Conservation (phyloP, 192 early-diverging fungal species). For the Kappamyces sp. region DNA sequence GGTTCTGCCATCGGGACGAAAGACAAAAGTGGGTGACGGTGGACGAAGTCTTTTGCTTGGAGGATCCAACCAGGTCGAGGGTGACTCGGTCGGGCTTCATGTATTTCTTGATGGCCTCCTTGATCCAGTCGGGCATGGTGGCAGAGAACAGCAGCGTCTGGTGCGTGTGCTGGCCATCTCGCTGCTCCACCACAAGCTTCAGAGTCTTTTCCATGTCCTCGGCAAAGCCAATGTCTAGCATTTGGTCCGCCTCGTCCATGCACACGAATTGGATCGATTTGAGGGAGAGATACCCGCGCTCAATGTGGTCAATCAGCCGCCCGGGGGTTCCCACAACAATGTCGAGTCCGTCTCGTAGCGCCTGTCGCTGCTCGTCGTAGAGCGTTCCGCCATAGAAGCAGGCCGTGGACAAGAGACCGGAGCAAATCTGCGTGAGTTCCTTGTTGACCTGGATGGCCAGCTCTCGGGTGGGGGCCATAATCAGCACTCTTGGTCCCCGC, state of each 20-base stretch:
- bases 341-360: slow-evolving; percentile 59
- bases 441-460: slow-evolving; percentile 55
- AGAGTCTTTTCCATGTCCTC: slow-evolving; percentile 79
- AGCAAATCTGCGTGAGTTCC: slow-evolving; percentile 55
- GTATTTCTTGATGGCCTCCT: slow-evolving; percentile 47
- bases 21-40: slow-evolving; percentile 82
- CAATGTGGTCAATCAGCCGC: slow-evolving; percentile 76
- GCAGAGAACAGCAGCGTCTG: slow-evolving; percentile 83
- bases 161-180: slow-evolving; percentile 36
- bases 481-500: slow-evolving; percentile 56
- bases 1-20: slow-evolving; percentile 81
- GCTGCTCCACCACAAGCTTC: slow-evolving; percentile 70
- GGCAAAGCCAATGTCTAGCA: slow-evolving; percentile 77
- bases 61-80: slow-evolving; percentile 76
- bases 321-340: slow-evolving; percentile 95
- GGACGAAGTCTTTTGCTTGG: slow-evolving; percentile 84
- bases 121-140: slow-evolving; percentile 77
- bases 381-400: slow-evolving; percentile 88
- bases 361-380: slow-evolving; percentile 55
- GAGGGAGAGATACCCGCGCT: slow-evolving; percentile 71
- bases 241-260: slow-evolving; percentile 77
- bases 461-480: slow-evolving; percentile 89
- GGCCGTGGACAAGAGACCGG: slow-evolving; percentile 49
- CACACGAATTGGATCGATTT: slow-evolving; percentile 46
- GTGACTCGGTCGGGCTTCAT: slow-evolving; percentile 55